Percentiles rank a stretch among this genome's conserved stretches.
Evolutionary conservation across 2,329 filamentous ascomycete genomes (phyloP).

Genomic region (Helotiales sp.): DNA sequence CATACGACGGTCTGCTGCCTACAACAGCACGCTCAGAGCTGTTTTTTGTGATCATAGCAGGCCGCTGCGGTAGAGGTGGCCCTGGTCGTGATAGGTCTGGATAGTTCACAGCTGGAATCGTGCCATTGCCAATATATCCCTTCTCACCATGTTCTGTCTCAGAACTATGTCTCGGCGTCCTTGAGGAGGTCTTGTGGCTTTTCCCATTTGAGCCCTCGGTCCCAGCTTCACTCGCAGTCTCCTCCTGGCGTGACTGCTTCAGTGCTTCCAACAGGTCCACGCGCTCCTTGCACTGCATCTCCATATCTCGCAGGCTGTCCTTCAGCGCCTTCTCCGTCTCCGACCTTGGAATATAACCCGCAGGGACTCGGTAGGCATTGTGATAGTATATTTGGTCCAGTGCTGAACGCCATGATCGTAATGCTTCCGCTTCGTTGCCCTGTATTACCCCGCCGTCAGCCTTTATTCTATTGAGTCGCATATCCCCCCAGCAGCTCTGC

Average conservation of each 20-base stretch:
- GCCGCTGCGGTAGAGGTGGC: constrained; percentile 59
- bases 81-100: constrained; percentile 76
- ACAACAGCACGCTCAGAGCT: constrained; percentile 55
- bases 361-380: constrained; percentile 74
- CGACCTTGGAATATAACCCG: constrained; percentile 71
- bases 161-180: constrained; percentile 37
- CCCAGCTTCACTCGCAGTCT: constrained; percentile 36
- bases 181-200: constrained; percentile 40
- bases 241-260: constrained; percentile 63
- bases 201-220: constrained; percentile 33
- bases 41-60: constrained; percentile 52
- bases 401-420: constrained; percentile 87
- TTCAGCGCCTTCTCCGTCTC: constrained; percentile 85
- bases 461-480: not conserved
- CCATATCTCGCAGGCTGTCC: constrained; percentile 80
- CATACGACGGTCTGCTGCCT: constrained; percentile 36
- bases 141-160: constrained; percentile 42
- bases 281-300: constrained; percentile 90
- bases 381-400: constrained; percentile 89
- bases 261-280: constrained; percentile 87
- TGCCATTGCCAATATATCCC: constrained; percentile 79
- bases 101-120: constrained; percentile 80
- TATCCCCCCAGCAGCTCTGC: not conserved
- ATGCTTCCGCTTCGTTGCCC: constrained; percentile 90
- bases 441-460: constrained; percentile 46